These are phyloP conservation scores for Pisolithus microcarpus DNA, from an alignment of 768 basidiomycete genomes.

Conservation along the genomic window DNA sequence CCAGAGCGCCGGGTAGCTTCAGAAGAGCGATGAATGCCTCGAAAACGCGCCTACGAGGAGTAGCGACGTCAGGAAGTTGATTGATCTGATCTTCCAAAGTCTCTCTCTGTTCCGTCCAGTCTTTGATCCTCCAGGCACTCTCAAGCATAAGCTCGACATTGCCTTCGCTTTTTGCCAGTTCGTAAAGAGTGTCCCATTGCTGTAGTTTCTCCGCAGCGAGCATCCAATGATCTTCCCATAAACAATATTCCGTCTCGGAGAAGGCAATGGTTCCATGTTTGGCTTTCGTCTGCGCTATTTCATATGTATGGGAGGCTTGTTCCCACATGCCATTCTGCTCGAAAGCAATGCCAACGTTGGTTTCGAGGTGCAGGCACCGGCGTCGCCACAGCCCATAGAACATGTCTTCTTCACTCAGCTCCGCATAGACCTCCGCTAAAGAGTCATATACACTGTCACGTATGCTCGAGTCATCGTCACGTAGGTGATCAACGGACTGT, in stretches of 20 bases:
- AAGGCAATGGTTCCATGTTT: conserved; percentile 78
- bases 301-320: conserved; percentile 82
- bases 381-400: conserved; percentile 96
- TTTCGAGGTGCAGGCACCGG: conserved; percentile 82
- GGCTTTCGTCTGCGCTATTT: conserved; percentile 81
- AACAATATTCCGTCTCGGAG: conserved; percentile 89
- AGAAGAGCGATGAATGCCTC: conserved; percentile 90
- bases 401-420: conserved; percentile 92
- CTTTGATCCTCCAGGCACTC: conserved; percentile 88
- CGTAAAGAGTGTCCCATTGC: conserved; percentile 93
- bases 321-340: conserved; percentile 99
- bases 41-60: conserved; percentile 95
- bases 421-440: conserved; percentile 90
- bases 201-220: conserved; percentile 92
- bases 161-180: conserved; percentile 80
- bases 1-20: conserved; percentile 71
- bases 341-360: conserved; percentile 78
- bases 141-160: conserved; percentile 92
- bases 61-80: conserved; percentile 77
- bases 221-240: conserved; percentile 99
- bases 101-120: conserved; percentile 83
- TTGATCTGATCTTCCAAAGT: conserved; percentile 74
- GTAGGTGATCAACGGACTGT: conserved; percentile 66
- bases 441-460: conserved; percentile 86
- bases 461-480: conserved; percentile 72